phyloP scores from a whole-genome alignment of 495 filamentous ascomycete genomes.

The Penicillium pancosmium region DNA sequence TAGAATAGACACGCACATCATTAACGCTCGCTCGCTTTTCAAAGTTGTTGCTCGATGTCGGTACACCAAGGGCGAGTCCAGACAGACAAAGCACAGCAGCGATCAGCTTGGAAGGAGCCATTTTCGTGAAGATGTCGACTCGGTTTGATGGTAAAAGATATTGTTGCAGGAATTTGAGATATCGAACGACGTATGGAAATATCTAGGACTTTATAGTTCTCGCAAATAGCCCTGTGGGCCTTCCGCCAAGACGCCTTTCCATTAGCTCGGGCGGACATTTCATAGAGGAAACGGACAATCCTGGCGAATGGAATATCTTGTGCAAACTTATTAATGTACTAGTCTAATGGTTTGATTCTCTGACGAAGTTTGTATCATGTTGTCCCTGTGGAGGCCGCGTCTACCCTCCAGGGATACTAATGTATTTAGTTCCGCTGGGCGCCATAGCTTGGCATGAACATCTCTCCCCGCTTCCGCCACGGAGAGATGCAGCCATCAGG shows the following conservation, averaged over 20 bases:
- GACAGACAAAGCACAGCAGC: conserved; percentile 31
- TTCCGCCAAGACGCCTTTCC: background rate
- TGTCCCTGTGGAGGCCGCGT: background rate
- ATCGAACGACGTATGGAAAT: no score
- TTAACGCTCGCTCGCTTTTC: conserved; percentile 33
- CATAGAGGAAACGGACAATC: background rate
- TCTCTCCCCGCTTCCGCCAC: conserved; percentile 1
- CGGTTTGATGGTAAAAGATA: background rate
- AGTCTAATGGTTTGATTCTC: conserved; percentile 11
- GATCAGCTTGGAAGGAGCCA: conserved; percentile 33
- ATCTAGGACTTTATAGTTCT: background rate
- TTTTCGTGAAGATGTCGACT: conserved; percentile 9
- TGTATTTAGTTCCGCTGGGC: background rate
- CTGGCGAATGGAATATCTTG: background rate
- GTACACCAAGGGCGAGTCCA: conserved; percentile 32
- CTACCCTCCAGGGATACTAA: background rate
- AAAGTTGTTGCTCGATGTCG: conserved; percentile 21
- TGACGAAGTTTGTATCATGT: conserved; percentile 16
- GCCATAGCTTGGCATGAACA: conserved; percentile 1
- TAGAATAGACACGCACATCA: conserved; percentile 24
- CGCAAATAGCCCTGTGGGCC: background rate
- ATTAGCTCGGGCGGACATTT: background rate
- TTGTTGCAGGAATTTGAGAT: no score
- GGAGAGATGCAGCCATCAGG: background rate
- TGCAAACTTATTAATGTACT: background rate